Evolutionary conservation across 2,329 filamentous ascomycete species (phyloP), one percentile per base, ranked within the genome.

Genomic region (Beauveria sp.): DNA sequence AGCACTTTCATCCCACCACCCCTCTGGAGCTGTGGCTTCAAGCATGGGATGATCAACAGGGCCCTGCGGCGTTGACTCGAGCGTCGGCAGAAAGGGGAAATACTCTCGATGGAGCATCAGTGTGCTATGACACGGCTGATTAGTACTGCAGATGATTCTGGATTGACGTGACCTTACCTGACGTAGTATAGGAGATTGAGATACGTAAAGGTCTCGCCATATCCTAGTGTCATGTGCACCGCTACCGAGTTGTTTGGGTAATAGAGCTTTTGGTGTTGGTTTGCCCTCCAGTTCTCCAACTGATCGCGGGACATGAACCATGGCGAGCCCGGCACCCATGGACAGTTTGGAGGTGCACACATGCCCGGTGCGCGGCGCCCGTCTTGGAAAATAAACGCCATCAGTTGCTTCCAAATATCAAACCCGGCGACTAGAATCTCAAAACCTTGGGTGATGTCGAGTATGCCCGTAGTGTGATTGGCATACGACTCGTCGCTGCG

Each of bases 21-120:
- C 71, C 0, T 67, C 65, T 0, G 76, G 76, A 0, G 76, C 74
- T 12, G 71, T 66, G 0, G 70, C 72, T 44, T 76, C 71, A 0
- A 78, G 69, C 0, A 71, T 68, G 0, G 76, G 76, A 1, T 72
- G 75, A 18, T 78, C 76, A 0, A 77, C 66, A 0, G 76, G 76
- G 0, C 76, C 76, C 0, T 67, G 59, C 0, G 76, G 77, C 2
- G 67, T 67, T 1, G 70, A 66, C 14, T 72, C 68, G 0, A 68
- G 63, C 0, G 70, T 73, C 0, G 77, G 77, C 0, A 79, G 59
- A 50, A 79, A 79, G 0, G 77, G 77, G 0, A 78, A 72, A 41
- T 78, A 79, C 54, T 79, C 77, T 3, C 77, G 66, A 20, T 75
- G 71, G 3, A 79, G 70, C 69, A 79, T 76, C 2, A 79, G 63